Conservation (phyloP, 495 filamentous ascomycete species). For the Amniculicola lignicola region DNA sequence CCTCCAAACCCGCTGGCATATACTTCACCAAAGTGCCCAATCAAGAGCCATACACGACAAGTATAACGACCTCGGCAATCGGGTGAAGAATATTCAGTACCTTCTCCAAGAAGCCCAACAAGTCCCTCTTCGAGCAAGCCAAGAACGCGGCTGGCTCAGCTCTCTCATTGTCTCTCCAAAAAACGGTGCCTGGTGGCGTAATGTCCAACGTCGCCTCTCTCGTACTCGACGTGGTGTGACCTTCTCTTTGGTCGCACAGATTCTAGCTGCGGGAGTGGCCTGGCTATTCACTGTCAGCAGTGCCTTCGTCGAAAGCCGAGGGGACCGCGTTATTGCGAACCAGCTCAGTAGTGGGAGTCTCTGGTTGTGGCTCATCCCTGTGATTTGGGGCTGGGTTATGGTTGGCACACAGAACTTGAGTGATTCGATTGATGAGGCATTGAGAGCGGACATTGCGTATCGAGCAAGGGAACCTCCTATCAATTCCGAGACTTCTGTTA, state of each 20-base stretch:
- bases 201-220: conserved; percentile 9
- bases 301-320: conserved; percentile 12
- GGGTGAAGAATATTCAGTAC: conserved; percentile 21
- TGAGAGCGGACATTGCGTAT: conserved; percentile 18
- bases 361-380: conserved; percentile 32
- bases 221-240: conserved; percentile 25
- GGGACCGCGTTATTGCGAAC: conserved; percentile 17
- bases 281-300: conserved; percentile 29
- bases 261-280: conserved; percentile 21
- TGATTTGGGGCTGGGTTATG: conserved; percentile 31
- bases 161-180: conserved; percentile 31
- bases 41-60: conserved; percentile 8
- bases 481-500: not conserved
- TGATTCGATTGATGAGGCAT: conserved; percentile 24
- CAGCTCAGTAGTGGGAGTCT: conserved; percentile 28
- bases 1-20: conserved; percentile 13
- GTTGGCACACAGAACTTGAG: conserved; percentile 24
- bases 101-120: conserved; percentile 33
- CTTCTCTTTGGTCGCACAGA: conserved; percentile 28
- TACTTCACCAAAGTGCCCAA: conserved; percentile 11
- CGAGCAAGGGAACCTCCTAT: conserved; percentile 24
- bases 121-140: conserved; percentile 24
- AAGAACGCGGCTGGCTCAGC: conserved; percentile 27
- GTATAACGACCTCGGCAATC: conserved; percentile 14
- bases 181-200: conserved; percentile 27